These are phyloP conservation scores for Senna siamea DNA, from an alignment of 306 rosid genomes.

Conservation along the genomic window DNA sequence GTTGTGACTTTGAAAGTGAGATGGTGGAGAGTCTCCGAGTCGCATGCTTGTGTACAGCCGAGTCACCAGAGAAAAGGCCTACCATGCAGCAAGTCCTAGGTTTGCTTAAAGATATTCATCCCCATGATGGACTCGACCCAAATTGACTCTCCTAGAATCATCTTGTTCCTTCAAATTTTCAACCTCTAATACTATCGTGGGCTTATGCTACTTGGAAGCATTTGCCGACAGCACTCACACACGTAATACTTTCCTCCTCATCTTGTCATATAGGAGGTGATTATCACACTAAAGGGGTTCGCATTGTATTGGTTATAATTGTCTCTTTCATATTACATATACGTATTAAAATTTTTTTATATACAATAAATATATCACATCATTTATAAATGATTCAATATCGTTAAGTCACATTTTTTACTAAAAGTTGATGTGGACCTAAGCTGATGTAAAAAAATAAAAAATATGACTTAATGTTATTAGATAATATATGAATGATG, in stretches of 20 bases:
- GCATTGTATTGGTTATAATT: constrained; percentile 21
- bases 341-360: too few species aligned
- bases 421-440: too few species aligned
- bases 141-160: constrained; percentile 26
- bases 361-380: too few species aligned
- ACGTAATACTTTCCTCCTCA: too few species aligned
- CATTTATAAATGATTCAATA: too few species aligned
- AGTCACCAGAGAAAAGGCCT: constrained; percentile 85
- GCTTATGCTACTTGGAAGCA: background rate
- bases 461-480: too few species aligned
- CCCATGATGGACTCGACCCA: constrained; percentile 38
- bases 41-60: constrained; percentile 89
- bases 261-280: constrained; percentile 11
- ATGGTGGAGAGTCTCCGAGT: constrained; percentile 94
- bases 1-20: constrained; percentile 54
- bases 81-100: constrained; percentile 90
- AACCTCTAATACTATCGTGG: background rate
- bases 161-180: too few species aligned
- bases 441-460: too few species aligned
- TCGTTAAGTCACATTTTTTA: too few species aligned
- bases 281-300: background rate
- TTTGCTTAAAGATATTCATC: constrained; percentile 76
- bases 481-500: too few species aligned
- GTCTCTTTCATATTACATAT: background rate
- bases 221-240: background rate